Base-by-base conservation (phyloP, 2,329 filamentous ascomycete species). In the Pleomassaria siparia region DNA sequence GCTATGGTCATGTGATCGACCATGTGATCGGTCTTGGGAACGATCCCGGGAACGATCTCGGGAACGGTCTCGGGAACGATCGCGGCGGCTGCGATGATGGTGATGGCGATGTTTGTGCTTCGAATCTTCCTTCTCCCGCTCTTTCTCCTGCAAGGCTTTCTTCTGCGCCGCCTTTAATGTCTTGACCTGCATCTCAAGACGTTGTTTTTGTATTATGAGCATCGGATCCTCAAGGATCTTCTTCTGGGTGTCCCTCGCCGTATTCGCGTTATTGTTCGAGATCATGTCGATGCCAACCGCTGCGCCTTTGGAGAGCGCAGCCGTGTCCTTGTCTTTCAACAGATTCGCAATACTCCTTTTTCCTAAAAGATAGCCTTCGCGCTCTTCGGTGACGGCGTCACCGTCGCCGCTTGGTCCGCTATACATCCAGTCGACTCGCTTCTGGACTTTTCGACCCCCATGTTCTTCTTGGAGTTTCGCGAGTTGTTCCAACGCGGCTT, bases 361-460 rank as follows among this genome's bases (percentile, higher is more conserved):
- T 43, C 94, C 94, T 12, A 99, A 78, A 1, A 99, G 74, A 68
- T 95, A 99, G 3, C 88, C 90, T 66, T 99, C 94, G 74, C 89
- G 91, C 73, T 97, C 94, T 70, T 96, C 92, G 0, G 74, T 84
- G 4, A 75, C 72, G 16, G 70, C 74, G 20, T 81, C 83, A 63
- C 88, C 86, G 28, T 89, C 89, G 47, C 79, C 80, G 41, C 86
- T 87, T 7, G 94, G 91, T 1, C 92, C 92, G 60, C 87, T 84
- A 73, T 99, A 99, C 90, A 99, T 96, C 89, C 94, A 99, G 63
- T 97, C 94, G 21, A 99, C 92, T 28, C 91, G 85, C 60, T 92
- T 86, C 24, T 87, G 75, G 44, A 87, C 81, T 65, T 90, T 91
- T 61, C 82, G 84, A 46, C 91, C 91, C 29, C 94, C 94, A 0